Evolutionary conservation across 2,329 filamentous ascomycete species (phyloP).

Genomic region (Aspergillaceae sp.): DNA sequence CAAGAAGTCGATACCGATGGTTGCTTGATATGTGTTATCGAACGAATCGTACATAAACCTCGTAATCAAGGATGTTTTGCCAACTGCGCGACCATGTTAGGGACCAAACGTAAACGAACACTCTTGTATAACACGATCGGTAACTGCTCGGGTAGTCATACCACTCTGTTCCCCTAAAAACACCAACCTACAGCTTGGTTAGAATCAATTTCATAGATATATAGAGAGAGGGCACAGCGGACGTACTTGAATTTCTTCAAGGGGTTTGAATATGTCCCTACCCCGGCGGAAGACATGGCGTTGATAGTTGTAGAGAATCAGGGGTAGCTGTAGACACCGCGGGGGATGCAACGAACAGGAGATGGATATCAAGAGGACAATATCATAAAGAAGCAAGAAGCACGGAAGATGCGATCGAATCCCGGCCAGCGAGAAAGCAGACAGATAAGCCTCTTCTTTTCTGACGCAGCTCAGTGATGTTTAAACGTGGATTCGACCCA

Average conservation of each 20-base stretch:
- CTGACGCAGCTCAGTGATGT: background rate
- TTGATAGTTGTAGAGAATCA: conserved; percentile 31
- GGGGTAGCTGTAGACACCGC: conserved; percentile 17
- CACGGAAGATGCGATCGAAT: background rate
- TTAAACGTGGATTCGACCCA: conserved; percentile 9
- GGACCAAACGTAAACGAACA: conserved; percentile 1
- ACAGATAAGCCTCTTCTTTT: background rate
- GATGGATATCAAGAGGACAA: background rate
- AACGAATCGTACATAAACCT: conserved; percentile 99
- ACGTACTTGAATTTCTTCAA: conserved; percentile 99
- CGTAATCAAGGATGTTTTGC: conserved; percentile 97
- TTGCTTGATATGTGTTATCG: conserved; percentile 99
- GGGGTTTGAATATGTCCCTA: conserved; percentile 93
- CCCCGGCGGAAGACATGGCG: conserved; percentile 65
- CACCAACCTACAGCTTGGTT: conserved; percentile 59
- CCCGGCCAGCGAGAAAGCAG: background rate
- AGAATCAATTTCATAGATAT: conserved; percentile 10
- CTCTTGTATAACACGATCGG: background rate
- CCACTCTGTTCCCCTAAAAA: conserved; percentile 98
- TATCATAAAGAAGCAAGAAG: conserved; percentile 1
- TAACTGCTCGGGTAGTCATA: conserved; percentile 39
- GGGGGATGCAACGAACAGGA: conserved; percentile 4
- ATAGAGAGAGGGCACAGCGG: background rate
- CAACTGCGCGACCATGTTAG: conserved; percentile 52
- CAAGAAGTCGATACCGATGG: conserved; percentile 97